These are phyloP conservation scores for Xylaria sp. DNA, from an alignment of 2,329 filamentous ascomycete genomes.

Conservation along the genomic window DNA sequence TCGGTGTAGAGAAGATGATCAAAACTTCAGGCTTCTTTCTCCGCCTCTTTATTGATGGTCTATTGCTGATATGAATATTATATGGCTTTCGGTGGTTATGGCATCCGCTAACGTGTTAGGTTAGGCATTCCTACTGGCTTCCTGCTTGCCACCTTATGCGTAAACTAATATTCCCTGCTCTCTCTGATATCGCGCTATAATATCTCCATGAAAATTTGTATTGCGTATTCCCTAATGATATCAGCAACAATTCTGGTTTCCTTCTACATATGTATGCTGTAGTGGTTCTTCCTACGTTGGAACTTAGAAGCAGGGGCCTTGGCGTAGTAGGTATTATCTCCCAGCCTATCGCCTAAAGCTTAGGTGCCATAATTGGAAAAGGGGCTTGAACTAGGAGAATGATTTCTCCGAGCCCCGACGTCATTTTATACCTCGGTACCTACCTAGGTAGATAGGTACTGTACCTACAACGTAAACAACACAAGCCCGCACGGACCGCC, in stretches of 20 bases:
- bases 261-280: too few species aligned
- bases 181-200: background rate
- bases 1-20: background rate
- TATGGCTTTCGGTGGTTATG: background rate
- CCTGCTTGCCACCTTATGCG: too few species aligned
- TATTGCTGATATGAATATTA: background rate
- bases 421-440: slow-evolving; percentile 16
- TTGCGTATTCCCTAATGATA: background rate
- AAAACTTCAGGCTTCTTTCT: background rate
- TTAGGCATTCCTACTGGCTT: too few species aligned
- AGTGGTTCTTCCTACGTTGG: background rate
- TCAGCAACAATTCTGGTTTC: background rate
- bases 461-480: background rate
- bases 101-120: background rate
- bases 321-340: background rate
- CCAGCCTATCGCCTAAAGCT: slow-evolving; percentile 19
- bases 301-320: too few species aligned
- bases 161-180: background rate
- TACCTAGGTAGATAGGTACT: background rate
- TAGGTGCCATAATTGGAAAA: slow-evolving; percentile 20
- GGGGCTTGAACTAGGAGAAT: slow-evolving; percentile 15
- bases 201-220: background rate
- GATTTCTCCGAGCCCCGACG: slow-evolving; percentile 29
- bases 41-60: background rate
- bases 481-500: slow-evolving; percentile 21